These are phyloP conservation scores for Cladosporium colombiae DNA, from an alignment of 2,329 filamentous ascomycete species.

Conservation along the genomic window DNA sequence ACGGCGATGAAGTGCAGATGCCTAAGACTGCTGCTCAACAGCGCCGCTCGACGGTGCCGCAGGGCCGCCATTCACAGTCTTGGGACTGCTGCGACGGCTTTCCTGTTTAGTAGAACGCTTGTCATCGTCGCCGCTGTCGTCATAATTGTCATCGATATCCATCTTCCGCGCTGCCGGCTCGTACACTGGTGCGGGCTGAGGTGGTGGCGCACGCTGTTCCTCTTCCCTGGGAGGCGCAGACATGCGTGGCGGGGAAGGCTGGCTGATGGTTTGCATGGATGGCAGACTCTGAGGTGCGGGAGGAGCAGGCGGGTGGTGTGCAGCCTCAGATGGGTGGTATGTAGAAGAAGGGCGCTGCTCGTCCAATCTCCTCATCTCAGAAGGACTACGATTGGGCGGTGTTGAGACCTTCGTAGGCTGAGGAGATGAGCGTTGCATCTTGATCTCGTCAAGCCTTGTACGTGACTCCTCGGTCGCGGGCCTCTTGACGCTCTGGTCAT, in stretches of 20 bases:
- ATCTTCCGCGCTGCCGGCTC: constrained; percentile 92
- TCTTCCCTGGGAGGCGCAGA: constrained; percentile 51
- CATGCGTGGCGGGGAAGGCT: constrained; percentile 55
- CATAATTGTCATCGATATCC: constrained; percentile 96
- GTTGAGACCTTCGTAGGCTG: constrained; percentile 48
- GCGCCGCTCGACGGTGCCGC: constrained; percentile 6
- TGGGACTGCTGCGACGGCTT: constrained; percentile 48
- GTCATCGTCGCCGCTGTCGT: constrained; percentile 89
- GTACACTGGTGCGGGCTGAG: constrained; percentile 47
- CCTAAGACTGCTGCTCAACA: constrained; percentile 13
- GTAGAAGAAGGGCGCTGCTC: constrained; percentile 63
- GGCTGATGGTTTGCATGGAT: constrained; percentile 47
- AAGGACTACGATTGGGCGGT: constrained; percentile 79
- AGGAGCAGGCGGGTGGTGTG: constrained; percentile 70
- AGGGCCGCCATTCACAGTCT: constrained; percentile 28
- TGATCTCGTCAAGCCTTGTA: constrained; percentile 80
- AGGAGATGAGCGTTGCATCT: constrained; percentile 65
- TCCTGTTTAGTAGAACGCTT: constrained; percentile 52
- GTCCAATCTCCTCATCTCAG: constrained; percentile 63
- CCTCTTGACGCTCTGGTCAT: constrained; percentile 73
- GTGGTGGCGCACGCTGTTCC: constrained; percentile 36
- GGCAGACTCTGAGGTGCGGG: constrained; percentile 47
- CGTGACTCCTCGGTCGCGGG: constrained; percentile 84
- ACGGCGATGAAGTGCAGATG: background rate
- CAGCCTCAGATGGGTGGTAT: constrained; percentile 90